Evolutionary conservation across 2,329 filamentous ascomycete genomes (phyloP).

Genomic region (Claviceps fusiformis): DNA sequence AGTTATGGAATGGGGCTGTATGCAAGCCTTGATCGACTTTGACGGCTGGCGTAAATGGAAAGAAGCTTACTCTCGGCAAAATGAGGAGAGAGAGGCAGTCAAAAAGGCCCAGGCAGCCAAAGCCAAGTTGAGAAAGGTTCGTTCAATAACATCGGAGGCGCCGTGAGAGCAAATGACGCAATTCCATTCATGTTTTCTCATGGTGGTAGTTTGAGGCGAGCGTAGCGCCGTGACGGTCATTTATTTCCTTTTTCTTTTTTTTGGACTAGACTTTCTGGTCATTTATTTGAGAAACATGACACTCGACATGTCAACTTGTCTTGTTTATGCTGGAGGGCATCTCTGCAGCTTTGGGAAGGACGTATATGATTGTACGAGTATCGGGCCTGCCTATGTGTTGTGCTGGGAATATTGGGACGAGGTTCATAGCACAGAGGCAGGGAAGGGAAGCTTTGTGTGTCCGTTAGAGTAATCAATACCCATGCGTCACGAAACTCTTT

Average conservation of each 20-base stretch:
- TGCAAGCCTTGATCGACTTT: constrained; percentile 97
- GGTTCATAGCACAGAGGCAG: neutral
- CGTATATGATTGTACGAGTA: neutral
- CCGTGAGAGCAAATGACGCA: neutral
- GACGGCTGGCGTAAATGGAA: constrained; percentile 98
- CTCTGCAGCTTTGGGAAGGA: neutral
- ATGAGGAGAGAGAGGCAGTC: constrained; percentile 27
- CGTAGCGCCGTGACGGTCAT: neutral
- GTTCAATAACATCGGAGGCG: constrained; percentile 17
- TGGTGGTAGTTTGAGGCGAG: neutral
- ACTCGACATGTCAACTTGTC: no score
- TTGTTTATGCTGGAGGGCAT: neutral
- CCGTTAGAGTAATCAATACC: neutral
- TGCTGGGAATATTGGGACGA: neutral
- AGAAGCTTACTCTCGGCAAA: constrained; percentile 47
- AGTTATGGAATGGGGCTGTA: constrained; percentile 98
- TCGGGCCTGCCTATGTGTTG: neutral
- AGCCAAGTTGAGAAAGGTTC: constrained; percentile 31
- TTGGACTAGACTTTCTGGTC: neutral
- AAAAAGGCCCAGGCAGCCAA: constrained; percentile 26
- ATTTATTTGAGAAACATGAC: no score
- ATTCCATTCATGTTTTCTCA: neutral
- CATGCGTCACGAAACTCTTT: neutral
- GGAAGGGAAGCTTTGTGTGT: no score
- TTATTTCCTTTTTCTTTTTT: no score